These are phyloP conservation scores for Apostasia ramifera DNA, from an alignment of 106 monocot species.

Conservation along the genomic window DNA sequence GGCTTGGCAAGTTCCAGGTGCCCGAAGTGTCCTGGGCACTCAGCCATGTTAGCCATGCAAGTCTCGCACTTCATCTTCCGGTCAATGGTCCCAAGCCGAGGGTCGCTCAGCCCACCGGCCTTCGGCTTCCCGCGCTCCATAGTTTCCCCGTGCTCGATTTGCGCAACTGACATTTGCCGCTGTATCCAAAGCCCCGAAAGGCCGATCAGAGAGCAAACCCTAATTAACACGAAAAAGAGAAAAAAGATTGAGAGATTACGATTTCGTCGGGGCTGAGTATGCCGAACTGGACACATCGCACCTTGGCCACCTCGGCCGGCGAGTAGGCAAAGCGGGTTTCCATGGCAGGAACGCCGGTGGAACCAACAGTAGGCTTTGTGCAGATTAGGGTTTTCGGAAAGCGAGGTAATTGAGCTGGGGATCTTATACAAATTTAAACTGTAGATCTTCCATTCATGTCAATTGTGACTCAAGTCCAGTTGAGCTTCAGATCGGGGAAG, in stretches of 20 bases:
- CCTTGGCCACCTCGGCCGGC: slow-evolving; percentile 92
- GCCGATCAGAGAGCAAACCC: not conserved
- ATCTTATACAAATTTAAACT: slow-evolving; percentile 1
- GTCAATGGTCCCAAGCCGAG: slow-evolving; percentile 88
- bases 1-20: slow-evolving; percentile 99
- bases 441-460: not conserved
- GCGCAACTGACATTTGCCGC: slow-evolving; percentile 97
- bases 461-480: not conserved
- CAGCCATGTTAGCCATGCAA: slow-evolving; percentile 93
- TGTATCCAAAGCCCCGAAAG: slow-evolving; percentile 12
- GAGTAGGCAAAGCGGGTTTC: slow-evolving; percentile 81
- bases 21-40: slow-evolving; percentile 96
- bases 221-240: not conserved
- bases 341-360: slow-evolving; percentile 27
- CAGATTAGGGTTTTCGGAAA: slow-evolving; percentile 16
- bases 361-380: not conserved
- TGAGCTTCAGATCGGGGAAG: not conserved
- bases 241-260: slow-evolving; percentile 29
- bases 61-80: slow-evolving; percentile 98
- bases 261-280: slow-evolving; percentile 97
- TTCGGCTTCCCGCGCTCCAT: slow-evolving; percentile 92
- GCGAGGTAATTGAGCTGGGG: not conserved
- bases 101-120: slow-evolving; percentile 79
- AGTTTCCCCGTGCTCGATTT: slow-evolving; percentile 86
- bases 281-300: slow-evolving; percentile 86